A percentile compares a stretch with the other conserved stretches of the same genome.
Conservation (phyloP, 2,329 filamentous ascomycete species). For the Thyridium curvatum region DNA sequence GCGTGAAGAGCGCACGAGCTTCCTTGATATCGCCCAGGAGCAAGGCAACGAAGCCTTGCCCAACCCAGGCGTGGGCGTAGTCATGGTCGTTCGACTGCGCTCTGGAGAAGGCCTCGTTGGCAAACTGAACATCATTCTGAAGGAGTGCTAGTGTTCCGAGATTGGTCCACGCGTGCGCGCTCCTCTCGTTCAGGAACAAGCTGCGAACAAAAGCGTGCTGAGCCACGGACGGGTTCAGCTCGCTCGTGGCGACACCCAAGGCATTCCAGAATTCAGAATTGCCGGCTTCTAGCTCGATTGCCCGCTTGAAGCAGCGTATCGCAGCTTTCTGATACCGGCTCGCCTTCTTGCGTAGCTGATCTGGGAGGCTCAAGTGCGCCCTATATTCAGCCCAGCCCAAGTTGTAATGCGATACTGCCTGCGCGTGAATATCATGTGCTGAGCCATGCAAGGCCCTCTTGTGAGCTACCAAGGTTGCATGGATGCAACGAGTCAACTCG, state of each 20-base stretch:
- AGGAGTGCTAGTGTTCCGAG: conserved; percentile 79
- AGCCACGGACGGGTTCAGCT: conserved; percentile 77
- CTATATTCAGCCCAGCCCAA: conserved; percentile 89
- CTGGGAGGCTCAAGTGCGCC: conserved; percentile 62
- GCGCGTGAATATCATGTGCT: conserved; percentile 71
- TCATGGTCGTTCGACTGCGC: conserved; percentile 94
- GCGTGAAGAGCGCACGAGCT: conserved; percentile 79
- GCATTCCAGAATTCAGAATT: conserved; percentile 98
- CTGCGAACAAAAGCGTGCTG: conserved; percentile 93
- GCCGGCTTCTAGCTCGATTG: conserved; percentile 90
- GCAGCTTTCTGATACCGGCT: conserved; percentile 71
- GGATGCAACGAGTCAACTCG: conserved; percentile 53
- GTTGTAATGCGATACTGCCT: conserved; percentile 96
- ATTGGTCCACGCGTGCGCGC: conserved; percentile 82
- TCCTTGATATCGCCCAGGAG: conserved; percentile 69
- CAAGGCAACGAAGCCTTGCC: conserved; percentile 80
- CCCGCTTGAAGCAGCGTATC: conserved; percentile 86
- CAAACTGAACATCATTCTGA: conserved; percentile 77
- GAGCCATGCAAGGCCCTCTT: conserved; percentile 77
- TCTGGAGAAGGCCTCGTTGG: conserved; percentile 82
- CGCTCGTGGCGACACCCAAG: conserved; percentile 82
- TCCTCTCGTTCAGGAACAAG: conserved; percentile 86
- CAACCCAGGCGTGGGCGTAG: conserved; percentile 88
- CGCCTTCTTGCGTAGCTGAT: conserved; percentile 45
- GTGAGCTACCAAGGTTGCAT: conserved; percentile 74